These are phyloP conservation scores for Syncephalastrum monosporum DNA, from an alignment of 371 early-diverging fungal genomes.

Conservation along the genomic window DNA sequence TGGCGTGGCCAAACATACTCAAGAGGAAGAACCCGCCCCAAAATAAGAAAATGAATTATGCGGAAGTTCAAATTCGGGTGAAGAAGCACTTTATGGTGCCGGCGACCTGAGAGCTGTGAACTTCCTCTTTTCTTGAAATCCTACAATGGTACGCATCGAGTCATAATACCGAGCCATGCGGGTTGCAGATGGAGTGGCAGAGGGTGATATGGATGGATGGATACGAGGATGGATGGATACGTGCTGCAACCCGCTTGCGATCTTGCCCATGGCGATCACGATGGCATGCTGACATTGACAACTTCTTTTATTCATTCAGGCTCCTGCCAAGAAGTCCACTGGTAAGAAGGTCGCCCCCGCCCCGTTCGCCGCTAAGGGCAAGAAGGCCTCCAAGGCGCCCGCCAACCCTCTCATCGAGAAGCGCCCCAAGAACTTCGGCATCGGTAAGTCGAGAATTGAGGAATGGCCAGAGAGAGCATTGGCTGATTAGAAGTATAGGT, in stretches of 20 bases:
- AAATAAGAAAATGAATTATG: no score
- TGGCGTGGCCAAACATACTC: no score
- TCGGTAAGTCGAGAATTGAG: conserved; percentile 55
- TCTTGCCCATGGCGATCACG: conserved; percentile 1
- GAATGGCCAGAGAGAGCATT: neutral
- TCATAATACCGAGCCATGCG: neutral
- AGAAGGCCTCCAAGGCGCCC: conserved; percentile 68
- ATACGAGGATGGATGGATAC: conserved; percentile 16
- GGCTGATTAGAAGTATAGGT: conserved; percentile 26
- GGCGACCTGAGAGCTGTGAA: neutral
- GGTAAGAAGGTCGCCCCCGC: conserved; percentile 94
- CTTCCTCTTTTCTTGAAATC: conserved; percentile 11
- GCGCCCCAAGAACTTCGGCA: conserved; percentile 89
- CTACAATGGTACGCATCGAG: conserved; percentile 8
- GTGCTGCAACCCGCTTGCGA: neutral
- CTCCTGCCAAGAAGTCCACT: conserved; percentile 58
- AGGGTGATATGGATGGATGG: conserved; percentile 14
- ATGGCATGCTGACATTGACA: conserved; percentile 1
- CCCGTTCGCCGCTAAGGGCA: conserved; percentile 77
- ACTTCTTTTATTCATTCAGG: conserved; percentile 9
- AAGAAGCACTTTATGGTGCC: no score
- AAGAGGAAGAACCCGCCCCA: no score
- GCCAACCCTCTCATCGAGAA: conserved; percentile 93
- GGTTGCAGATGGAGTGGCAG: conserved; percentile 1
- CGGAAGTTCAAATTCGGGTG: no score